phyloP scores from a whole-genome alignment of 2,329 filamentous ascomycete species.

The Trichoderma sp. region DNA sequence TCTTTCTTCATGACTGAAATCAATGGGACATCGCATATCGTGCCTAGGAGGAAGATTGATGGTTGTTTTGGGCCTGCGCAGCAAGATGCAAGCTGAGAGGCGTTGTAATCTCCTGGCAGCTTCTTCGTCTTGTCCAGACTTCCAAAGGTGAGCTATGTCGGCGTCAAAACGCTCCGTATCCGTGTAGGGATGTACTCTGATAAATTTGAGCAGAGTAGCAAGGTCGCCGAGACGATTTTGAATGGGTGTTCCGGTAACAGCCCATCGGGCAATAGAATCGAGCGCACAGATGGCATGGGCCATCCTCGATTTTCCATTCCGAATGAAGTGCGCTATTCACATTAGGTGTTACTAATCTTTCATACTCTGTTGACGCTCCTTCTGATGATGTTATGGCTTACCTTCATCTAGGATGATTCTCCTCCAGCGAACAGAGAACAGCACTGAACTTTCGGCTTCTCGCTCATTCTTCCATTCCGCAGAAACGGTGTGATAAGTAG shows the following conservation, averaged over 20 bases:
- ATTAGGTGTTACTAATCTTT: too few species aligned
- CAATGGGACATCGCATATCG: not conserved
- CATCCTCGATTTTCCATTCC: slow-evolving; percentile 42
- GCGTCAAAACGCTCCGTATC: not conserved
- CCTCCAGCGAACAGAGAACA: not conserved
- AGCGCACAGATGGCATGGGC: slow-evolving; percentile 45
- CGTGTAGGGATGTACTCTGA: not conserved
- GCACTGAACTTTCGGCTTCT: not conserved
- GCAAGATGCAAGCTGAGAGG: not conserved
- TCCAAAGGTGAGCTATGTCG: not conserved
- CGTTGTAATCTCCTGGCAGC: not conserved
- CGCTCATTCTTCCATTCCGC: not conserved
- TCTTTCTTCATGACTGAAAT: not conserved
- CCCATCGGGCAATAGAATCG: slow-evolving; percentile 46
- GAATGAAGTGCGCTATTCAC: too few species aligned
- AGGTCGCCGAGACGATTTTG: slow-evolving; percentile 51
- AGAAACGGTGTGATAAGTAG: not conserved
- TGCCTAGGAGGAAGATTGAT: not conserved
- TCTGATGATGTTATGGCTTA: too few species aligned
- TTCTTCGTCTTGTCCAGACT: not conserved
- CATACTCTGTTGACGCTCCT: too few species aligned
- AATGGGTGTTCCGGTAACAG: slow-evolving; percentile 53
- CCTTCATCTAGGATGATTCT: not conserved
- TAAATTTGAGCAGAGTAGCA: slow-evolving; percentile 44
- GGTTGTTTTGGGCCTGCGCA: not conserved